phyloP scores from a whole-genome alignment of 768 basidiomycete species.

The Trametes punicea region DNA sequence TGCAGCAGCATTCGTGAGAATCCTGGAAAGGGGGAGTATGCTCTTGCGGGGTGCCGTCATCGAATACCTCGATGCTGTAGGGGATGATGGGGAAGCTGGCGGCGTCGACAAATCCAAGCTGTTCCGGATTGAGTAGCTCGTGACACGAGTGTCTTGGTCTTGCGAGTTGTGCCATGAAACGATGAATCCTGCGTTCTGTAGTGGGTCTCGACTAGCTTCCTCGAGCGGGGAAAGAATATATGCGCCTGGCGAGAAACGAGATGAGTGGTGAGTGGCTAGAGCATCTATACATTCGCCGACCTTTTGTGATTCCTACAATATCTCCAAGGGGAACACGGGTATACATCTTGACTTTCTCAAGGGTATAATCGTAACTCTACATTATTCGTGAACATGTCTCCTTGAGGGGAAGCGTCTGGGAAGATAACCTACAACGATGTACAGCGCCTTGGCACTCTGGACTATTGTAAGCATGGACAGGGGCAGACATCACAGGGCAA shows the following conservation, averaged over 20 bases:
- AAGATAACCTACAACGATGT: slow-evolving; percentile 65
- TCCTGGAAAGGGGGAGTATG: slow-evolving; percentile 27
- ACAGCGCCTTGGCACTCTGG: slow-evolving; percentile 52
- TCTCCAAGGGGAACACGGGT: slow-evolving; percentile 86
- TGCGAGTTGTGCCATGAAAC: slow-evolving; percentile 73
- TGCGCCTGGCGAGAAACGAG: slow-evolving; percentile 51
- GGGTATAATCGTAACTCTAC: slow-evolving; percentile 89
- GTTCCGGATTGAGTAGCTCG: slow-evolving; percentile 86
- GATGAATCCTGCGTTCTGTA: slow-evolving; percentile 86
- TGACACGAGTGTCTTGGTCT: slow-evolving; percentile 65
- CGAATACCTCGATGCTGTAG: slow-evolving; percentile 8
- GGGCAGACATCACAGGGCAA: slow-evolving; percentile 21
- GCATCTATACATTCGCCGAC: slow-evolving; percentile 34
- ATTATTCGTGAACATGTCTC: neutral
- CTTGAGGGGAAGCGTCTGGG: neutral
- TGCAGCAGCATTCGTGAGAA: slow-evolving; percentile 38
- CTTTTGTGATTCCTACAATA: slow-evolving; percentile 75
- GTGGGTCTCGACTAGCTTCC: slow-evolving; percentile 83
- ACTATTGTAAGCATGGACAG: neutral
- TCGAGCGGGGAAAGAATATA: slow-evolving; percentile 94
- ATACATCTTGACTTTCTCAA: slow-evolving; percentile 88
- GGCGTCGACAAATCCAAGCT: slow-evolving; percentile 37
- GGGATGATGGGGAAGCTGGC: slow-evolving; percentile 16
- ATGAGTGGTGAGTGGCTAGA: neutral
- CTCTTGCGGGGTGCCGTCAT: slow-evolving; percentile 18